These are phyloP conservation scores for Salix viminalis DNA, from an alignment of 345 rosid genomes.

Conservation along the genomic window DNA sequence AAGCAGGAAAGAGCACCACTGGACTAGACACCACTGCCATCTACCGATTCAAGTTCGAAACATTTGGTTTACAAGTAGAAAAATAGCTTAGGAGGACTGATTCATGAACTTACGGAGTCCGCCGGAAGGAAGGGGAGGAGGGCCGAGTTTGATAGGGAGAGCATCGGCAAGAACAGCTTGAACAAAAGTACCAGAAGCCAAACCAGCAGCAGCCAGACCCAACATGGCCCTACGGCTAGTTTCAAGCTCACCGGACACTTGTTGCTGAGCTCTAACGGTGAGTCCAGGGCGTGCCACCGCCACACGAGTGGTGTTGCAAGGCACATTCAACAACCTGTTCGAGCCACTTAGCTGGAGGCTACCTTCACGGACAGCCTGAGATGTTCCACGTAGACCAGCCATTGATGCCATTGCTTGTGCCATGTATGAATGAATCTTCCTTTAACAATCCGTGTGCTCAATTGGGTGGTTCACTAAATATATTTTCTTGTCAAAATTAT, in stretches of 20 bases:
- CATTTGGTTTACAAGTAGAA: neutral
- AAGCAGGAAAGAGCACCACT: no score
- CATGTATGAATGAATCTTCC: slow-evolving; percentile 21
- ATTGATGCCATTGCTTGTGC: slow-evolving; percentile 73
- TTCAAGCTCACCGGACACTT: slow-evolving; percentile 43
- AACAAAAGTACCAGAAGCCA: slow-evolving; percentile 67
- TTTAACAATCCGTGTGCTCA: neutral
- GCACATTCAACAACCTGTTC: slow-evolving; percentile 38
- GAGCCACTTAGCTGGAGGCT: slow-evolving; percentile 59
- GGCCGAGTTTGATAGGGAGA: slow-evolving; percentile 69
- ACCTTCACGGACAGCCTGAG: slow-evolving; percentile 66
- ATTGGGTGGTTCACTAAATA: neutral
- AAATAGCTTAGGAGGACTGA: neutral
- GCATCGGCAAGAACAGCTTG: slow-evolving; percentile 73
- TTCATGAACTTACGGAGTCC: slow-evolving; percentile 68
- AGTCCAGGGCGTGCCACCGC: slow-evolving; percentile 34
- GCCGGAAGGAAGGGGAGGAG: slow-evolving; percentile 88
- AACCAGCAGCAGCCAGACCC: slow-evolving; percentile 66
- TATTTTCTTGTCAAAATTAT: slow-evolving; percentile 2
- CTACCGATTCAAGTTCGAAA: neutral
- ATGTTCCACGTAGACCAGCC: slow-evolving; percentile 64
- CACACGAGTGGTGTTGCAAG: slow-evolving; percentile 19
- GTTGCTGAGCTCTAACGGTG: slow-evolving; percentile 55
- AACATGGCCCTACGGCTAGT: slow-evolving; percentile 68
- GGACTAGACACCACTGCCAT: no score